A percentile compares a stretch with the other conserved stretches of the same genome.
Evolutionary conservation across 2,329 filamentous ascomycete genomes (phyloP).

Genomic region (Cordyceps cicadae): DNA sequence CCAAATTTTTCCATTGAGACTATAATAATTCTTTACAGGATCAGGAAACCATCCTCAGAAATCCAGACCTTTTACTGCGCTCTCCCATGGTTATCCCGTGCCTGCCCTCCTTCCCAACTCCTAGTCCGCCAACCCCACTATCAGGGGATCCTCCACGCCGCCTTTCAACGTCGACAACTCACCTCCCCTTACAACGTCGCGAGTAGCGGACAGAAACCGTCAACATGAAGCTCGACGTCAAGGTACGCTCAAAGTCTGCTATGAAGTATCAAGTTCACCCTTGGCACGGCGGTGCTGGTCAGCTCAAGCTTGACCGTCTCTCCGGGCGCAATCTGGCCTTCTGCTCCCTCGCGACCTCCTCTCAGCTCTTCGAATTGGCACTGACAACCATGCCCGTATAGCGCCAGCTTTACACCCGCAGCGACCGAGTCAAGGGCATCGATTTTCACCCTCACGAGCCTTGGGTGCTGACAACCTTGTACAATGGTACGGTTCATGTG

Average conservation of each 20-base stretch:
- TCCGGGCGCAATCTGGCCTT: conserved; percentile 9
- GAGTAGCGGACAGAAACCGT: conserved; percentile 15
- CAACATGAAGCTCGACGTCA: conserved; percentile 36
- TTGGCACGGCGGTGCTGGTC: not conserved
- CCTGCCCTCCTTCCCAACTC: not conserved
- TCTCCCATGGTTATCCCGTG: not conserved
- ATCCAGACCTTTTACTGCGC: not conserved
- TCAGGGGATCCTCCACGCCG: conserved; percentile 13
- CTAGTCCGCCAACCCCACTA: conserved; percentile 13
- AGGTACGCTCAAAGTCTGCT: conserved; percentile 23
- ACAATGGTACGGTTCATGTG: conserved; percentile 61
- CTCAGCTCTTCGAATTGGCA: not conserved
- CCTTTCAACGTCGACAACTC: conserved; percentile 11
- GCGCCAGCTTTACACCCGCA: conserved; percentile 58
- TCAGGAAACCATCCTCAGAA: not conserved
- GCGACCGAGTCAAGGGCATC: conserved; percentile 92
- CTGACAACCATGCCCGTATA: conserved; percentile 9
- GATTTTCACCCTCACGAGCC: conserved; percentile 96
- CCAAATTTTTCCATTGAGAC: not conserved
- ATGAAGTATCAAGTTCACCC: not conserved
- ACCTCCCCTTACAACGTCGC: conserved; percentile 6
- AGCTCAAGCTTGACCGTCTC: not conserved
- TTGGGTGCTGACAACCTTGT: conserved; percentile 93
- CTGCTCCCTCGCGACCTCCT: not conserved
- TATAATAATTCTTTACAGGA: not conserved